Conservation (phyloP, 1,139 yeast genomes). For the Protomyces macrosporus region DNA sequence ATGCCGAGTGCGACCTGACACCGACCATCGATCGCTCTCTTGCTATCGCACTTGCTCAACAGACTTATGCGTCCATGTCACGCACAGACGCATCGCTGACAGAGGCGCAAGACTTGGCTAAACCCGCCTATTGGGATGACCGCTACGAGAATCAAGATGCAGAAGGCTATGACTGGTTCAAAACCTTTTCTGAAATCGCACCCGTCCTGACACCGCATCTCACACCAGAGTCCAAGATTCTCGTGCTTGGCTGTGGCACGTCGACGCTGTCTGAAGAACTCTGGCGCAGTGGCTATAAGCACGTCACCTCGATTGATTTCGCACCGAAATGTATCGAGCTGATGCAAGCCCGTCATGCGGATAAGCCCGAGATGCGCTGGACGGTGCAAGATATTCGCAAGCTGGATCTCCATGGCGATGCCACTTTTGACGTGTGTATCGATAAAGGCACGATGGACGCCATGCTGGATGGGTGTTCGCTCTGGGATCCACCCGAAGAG, state of each 20-base stretch:
- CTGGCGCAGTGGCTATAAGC: conserved; percentile 32
- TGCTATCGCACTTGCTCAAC: too few species aligned
- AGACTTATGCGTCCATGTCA: too few species aligned
- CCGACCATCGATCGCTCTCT: too few species aligned
- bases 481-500: conserved; percentile 34
- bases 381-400: conserved; percentile 33
- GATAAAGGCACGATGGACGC: conserved; percentile 36
- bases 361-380: conserved; percentile 34
- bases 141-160: conserved; percentile 27
- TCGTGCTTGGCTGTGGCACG: conserved; percentile 35
- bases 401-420: conserved; percentile 29
- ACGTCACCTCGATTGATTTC: conserved; percentile 34
- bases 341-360: conserved; percentile 29
- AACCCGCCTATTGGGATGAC: conserved; percentile 21
- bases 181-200: conserved; percentile 32
- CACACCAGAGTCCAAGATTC: conserved; percentile 25
- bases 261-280: conserved; percentile 34
- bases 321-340: conserved; percentile 32
- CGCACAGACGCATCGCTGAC: too few species aligned
- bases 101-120: conserved; percentile 18
- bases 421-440: conserved; percentile 33
- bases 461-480: conserved; percentile 33
- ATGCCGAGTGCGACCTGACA: too few species aligned
- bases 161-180: conserved; percentile 35
- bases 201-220: conserved; percentile 30